phyloP scores from a whole-genome alignment of 768 basidiomycete genomes.

The Boletus rufocinnamomeus region DNA sequence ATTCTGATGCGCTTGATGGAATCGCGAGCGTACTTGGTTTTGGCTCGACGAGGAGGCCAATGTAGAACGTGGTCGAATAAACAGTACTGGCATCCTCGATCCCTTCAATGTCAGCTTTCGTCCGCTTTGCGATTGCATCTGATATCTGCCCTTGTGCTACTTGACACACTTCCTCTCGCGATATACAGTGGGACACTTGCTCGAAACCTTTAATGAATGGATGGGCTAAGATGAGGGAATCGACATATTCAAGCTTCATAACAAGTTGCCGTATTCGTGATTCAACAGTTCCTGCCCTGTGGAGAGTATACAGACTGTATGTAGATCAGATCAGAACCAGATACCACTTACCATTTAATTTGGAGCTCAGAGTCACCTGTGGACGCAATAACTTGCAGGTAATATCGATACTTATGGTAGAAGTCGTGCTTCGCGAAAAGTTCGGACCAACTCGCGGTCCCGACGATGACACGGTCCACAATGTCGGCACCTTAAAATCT shows the following conservation, averaged over 20 bases:
- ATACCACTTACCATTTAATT: constrained; percentile 77
- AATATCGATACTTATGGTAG: constrained; percentile 95
- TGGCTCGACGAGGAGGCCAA: constrained; percentile 89
- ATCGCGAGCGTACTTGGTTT: constrained; percentile 70
- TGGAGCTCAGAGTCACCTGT: constrained; percentile 83
- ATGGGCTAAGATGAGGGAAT: constrained; percentile 88
- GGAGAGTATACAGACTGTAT: constrained; percentile 17
- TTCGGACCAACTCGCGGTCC: constrained; percentile 84
- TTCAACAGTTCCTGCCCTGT: constrained; percentile 95
- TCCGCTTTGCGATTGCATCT: constrained; percentile 68
- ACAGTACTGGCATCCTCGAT: constrained; percentile 79
- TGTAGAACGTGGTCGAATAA: constrained; percentile 96
- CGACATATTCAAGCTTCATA: constrained; percentile 97
- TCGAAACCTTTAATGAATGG: constrained; percentile 95
- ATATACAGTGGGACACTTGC: constrained; percentile 78
- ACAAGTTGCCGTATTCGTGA: constrained; percentile 94
- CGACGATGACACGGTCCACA: constrained; percentile 88
- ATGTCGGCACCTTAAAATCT: constrained; percentile 77
- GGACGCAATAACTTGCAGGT: constrained; percentile 93
- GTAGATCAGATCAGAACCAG: neutral
- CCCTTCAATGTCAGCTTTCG: constrained; percentile 75
- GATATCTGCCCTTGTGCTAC: constrained; percentile 89
- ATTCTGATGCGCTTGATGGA: constrained; percentile 14
- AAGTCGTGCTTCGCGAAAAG: constrained; percentile 96
- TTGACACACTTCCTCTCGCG: constrained; percentile 83